These are phyloP conservation scores for Elaeagnus macrophylla DNA, from an alignment of 306 rosid genomes.

Conservation along the genomic window DNA sequence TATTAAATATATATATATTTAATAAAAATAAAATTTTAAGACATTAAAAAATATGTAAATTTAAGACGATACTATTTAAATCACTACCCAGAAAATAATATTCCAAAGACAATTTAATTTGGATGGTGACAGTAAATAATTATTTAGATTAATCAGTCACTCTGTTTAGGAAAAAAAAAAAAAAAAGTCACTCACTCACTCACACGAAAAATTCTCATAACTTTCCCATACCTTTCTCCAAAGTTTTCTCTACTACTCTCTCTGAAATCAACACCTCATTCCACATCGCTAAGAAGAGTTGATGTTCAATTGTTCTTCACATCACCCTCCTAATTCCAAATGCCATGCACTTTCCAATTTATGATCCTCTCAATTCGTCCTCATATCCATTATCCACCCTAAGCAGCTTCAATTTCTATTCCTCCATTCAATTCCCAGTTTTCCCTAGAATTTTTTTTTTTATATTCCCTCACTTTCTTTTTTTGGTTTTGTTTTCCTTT, in stretches of 20 bases:
- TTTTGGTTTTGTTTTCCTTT: background rate
- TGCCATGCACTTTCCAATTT: slow-evolving; percentile 1
- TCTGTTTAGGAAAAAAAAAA: too few relatives aligned
- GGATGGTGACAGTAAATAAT: background rate
- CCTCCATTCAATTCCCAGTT: background rate
- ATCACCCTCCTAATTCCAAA: background rate
- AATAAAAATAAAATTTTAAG: too few relatives aligned
- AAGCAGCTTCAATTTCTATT: background rate
- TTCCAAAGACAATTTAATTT: too few relatives aligned
- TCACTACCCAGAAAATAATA: too few relatives aligned
- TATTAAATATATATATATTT: too few relatives aligned
- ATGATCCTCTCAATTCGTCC: background rate
- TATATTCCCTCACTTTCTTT: background rate
- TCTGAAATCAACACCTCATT: background rate
- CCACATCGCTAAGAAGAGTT: background rate
- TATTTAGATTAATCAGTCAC: background rate
- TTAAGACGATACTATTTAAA: too few relatives aligned
- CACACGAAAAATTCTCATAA: background rate
- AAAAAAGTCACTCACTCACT: background rate
- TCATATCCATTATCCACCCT: background rate
- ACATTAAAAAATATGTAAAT: too few relatives aligned
- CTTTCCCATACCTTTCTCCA: background rate
- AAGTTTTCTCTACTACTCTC: slow-evolving; percentile 20
- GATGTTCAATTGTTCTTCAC: too few relatives aligned
- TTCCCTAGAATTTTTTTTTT: background rate